Evolutionary conservation across 495 filamentous ascomycete species (phyloP).

Genomic region (Penicillium soppii): DNA sequence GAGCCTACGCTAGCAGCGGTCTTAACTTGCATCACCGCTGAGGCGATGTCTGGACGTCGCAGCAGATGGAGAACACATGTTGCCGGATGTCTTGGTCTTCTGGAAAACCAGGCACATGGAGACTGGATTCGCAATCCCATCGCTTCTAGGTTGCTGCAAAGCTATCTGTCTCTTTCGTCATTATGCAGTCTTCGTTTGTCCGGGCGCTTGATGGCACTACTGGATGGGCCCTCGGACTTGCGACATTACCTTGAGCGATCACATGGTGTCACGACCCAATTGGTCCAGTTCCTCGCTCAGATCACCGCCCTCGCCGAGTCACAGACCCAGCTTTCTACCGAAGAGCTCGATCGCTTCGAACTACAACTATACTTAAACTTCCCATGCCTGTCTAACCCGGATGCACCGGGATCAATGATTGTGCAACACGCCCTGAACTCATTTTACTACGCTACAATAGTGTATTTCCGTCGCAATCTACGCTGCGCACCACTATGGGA

Average conservation of each 20-base stretch:
- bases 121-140: constrained; percentile 21
- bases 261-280: constrained; percentile 19
- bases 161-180: constrained; percentile 27
- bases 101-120: constrained; percentile 21
- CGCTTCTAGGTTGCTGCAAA: constrained; percentile 21
- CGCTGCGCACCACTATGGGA: constrained; percentile 14
- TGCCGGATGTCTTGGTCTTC: constrained; percentile 21
- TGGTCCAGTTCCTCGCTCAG: constrained; percentile 22
- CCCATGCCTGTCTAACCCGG: constrained; percentile 8
- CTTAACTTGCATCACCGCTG: constrained; percentile 23
- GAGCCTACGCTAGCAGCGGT: constrained; percentile 23
- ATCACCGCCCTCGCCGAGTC: constrained; percentile 18
- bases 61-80: constrained; percentile 28
- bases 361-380: constrained; percentile 26
- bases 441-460: constrained; percentile 28
- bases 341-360: constrained; percentile 20
- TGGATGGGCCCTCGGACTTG: constrained; percentile 19
- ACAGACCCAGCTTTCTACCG: background rate
- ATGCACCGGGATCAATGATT: constrained; percentile 12
- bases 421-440: constrained; percentile 28
- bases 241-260: constrained; percentile 24
- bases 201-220: constrained; percentile 13
- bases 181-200: constrained; percentile 27
- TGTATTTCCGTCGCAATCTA: constrained; percentile 24
- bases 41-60: constrained; percentile 29